phyloP scores from a whole-genome alignment of 2,329 filamentous ascomycete species.

The Verticillium isaacii region DNA sequence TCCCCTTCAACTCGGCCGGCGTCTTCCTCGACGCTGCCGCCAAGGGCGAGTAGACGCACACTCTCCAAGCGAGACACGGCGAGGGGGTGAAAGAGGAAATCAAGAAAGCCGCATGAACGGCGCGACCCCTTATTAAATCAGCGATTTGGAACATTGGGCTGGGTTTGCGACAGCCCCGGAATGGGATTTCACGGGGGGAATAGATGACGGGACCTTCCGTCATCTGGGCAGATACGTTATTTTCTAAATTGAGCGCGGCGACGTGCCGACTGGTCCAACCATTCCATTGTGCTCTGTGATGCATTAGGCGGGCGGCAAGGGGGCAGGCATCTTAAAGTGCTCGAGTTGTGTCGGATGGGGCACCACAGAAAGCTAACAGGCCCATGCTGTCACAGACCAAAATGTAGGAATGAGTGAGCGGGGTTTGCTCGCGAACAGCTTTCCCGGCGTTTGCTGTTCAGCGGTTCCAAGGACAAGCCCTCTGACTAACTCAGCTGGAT shows the following conservation, averaged over 20 bases:
- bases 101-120: not conserved
- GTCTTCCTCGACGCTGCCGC: constrained; percentile 21
- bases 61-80: not conserved
- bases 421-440: no score
- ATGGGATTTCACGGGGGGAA: not conserved
- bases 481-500: no score
- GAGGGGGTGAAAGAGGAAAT: not conserved
- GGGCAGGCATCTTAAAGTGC: not conserved
- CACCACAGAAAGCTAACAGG: not conserved
- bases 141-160: not conserved
- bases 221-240: not conserved
- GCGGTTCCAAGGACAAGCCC: no score
- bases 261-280: not conserved
- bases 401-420: no score
- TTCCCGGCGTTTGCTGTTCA: no score
- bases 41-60: not conserved
- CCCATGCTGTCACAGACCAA: no score
- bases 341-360: not conserved
- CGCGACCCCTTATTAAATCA: not conserved
- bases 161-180: not conserved
- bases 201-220: not conserved
- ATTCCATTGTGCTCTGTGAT: not conserved
- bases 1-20: constrained; percentile 36
- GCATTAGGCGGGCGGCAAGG: not conserved
- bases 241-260: not conserved